Conservation (phyloP, 768 basidiomycete genomes). For the Leccinum imitatum region DNA sequence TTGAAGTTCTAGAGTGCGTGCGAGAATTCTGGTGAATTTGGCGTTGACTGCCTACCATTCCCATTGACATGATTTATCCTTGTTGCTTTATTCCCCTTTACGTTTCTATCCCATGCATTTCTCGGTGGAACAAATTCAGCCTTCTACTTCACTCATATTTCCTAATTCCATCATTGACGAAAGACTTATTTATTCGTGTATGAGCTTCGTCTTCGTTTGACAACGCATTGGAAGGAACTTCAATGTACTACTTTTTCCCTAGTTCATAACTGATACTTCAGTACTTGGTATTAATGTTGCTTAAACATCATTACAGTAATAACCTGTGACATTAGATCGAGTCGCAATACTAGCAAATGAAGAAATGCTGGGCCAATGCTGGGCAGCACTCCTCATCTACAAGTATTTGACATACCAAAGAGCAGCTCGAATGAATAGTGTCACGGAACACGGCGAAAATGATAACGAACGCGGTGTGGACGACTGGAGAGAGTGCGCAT, state of each 20-base stretch:
- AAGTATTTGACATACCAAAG: neutral
- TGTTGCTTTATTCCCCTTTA: slow-evolving; percentile 21
- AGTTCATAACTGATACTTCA: slow-evolving; percentile 24
- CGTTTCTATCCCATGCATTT: slow-evolving; percentile 8
- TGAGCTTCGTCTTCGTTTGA: slow-evolving; percentile 17
- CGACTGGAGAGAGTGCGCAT: too few relatives aligned
- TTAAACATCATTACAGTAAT: slow-evolving; percentile 32
- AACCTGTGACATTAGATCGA: slow-evolving; percentile 14
- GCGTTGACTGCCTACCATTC: neutral
- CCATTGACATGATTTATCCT: slow-evolving; percentile 8
- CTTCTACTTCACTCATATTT: slow-evolving; percentile 2
- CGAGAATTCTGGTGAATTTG: slow-evolving; percentile 51
- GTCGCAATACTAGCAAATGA: neutral
- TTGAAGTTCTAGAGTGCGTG: slow-evolving; percentile 78
- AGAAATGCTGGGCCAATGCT: neutral
- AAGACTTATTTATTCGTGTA: slow-evolving; percentile 19
- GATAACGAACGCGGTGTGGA: neutral
- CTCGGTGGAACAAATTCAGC: slow-evolving; percentile 17
- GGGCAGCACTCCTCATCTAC: neutral
- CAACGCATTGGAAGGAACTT: slow-evolving; percentile 27
- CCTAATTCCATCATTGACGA: slow-evolving; percentile 11
- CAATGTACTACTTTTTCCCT: slow-evolving; percentile 30
- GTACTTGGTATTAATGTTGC: slow-evolving; percentile 32
- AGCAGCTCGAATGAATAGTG: neutral
- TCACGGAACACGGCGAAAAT: neutral